A percentile compares a stretch with the other conserved stretches of the same genome.
These are phyloP conservation scores for Galeopsis tetrahit DNA, from an alignment of 257 asterid genomes.

Conservation along the genomic window DNA sequence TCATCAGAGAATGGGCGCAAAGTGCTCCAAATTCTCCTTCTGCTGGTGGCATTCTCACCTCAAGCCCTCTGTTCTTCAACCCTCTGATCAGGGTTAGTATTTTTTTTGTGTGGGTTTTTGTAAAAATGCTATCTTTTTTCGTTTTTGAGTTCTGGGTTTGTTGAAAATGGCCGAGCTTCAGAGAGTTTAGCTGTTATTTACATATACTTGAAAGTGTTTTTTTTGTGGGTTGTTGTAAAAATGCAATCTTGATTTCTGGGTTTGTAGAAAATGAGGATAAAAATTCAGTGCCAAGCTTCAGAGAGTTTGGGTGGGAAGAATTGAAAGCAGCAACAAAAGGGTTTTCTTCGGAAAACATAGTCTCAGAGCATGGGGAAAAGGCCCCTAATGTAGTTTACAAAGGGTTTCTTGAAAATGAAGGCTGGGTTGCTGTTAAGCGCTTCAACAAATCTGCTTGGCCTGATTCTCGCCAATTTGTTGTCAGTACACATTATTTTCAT, in stretches of 20 bases:
- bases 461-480: constrained; percentile 62
- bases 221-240: constrained; percentile 23
- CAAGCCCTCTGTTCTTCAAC: constrained; percentile 58
- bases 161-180: constrained; percentile 56
- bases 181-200: constrained; percentile 43
- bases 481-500: constrained; percentile 34
- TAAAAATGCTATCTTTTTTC: constrained; percentile 18
- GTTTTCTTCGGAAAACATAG: constrained; percentile 57
- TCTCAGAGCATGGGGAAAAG: constrained; percentile 72
- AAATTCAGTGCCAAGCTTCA: constrained; percentile 46
- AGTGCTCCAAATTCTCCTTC: constrained; percentile 60
- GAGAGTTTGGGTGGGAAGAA: constrained; percentile 60
- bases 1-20: constrained; percentile 54
- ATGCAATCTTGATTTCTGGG: constrained; percentile 6
- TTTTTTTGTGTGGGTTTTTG: constrained; percentile 23
- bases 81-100: constrained; percentile 52
- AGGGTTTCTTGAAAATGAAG: constrained; percentile 53
- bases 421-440: constrained; percentile 63
- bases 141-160: constrained; percentile 24
- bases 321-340: constrained; percentile 61
- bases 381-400: constrained; percentile 70
- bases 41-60: constrained; percentile 66
- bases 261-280: constrained; percentile 57
- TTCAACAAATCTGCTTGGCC: constrained; percentile 77
- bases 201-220: neutral